Evolutionary conservation across 1,139 yeast genomes (phyloP), one percentile per base, ranked within the genome.

Genomic region (Suhomyces anneliseae): DNA sequence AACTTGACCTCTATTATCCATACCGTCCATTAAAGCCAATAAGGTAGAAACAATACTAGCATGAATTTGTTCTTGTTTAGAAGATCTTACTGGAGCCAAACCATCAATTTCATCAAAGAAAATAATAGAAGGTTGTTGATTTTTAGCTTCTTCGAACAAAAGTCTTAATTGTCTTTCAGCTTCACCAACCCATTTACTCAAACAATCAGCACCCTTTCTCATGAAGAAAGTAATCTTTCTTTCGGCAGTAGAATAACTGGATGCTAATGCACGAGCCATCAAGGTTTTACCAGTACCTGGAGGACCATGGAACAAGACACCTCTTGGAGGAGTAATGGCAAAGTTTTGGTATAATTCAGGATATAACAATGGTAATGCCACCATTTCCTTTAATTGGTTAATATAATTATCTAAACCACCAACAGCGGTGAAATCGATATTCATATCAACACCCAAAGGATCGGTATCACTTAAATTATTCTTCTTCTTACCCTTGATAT

Each of bases 201-300:
- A 72, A 65, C 96, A 89, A 65, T 95, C 99, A 0, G 99, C 98
- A 55, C 99, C 99, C 66, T 95, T 95, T 54, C 99, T 76, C 99
- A 95, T 95, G 67, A 90, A 95, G 62, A 95, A 95, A 0, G 99
- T 90, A 47, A 95, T 92, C 58, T 93, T 93, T 50, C 87, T 74
- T 39, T 80, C 79, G 10, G 87, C 83, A 0, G 95, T 82, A 0
- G 97, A 87, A 59, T 97, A 92, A 56, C 96, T 87, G 1, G 98
- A 93, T 1, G 99, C 99, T 44, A 95, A 73, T 0, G 99, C 99
- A 52, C 99, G 75, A 0, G 99, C 99, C 97, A 95, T 90, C 45
- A 95, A 76, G 0, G 99, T 95, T 64, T 95, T 95, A 76, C 99
- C 99, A 0, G 99, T 95, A 55, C 99, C 99, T 1, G 99, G 99